Percentiles rank a stretch among this genome's conserved stretches.
phyloP scores from a whole-genome alignment of 192 early-diverging fungal species.

The Podila clonocystis region DNA sequence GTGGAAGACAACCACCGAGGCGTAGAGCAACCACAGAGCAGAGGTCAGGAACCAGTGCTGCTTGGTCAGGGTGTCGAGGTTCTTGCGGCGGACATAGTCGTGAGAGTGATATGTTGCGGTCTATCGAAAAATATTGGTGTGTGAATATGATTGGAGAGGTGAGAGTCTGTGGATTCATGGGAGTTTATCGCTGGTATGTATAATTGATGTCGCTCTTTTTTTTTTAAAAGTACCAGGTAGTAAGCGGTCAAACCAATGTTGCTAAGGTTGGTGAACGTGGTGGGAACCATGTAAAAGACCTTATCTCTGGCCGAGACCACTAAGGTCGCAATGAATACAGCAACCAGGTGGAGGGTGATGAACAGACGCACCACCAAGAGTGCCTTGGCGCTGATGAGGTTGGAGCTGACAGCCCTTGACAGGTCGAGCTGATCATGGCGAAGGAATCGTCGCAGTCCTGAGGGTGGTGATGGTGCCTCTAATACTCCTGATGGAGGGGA shows the following conservation, averaged over 20 bases:
- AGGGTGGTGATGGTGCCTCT: not conserved
- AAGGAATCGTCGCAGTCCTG: constrained; percentile 18
- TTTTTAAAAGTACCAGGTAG: constrained; percentile 30
- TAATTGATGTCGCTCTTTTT: not conserved
- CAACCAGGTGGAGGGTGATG: constrained; percentile 22
- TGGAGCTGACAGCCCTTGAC: constrained; percentile 28
- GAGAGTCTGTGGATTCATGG: not conserved
- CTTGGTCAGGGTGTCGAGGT: constrained; percentile 12
- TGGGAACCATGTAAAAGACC: constrained; percentile 49
- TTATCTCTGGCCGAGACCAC: constrained; percentile 44
- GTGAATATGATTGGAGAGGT: not conserved
- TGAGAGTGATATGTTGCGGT: constrained; percentile 40
- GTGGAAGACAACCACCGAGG: constrained; percentile 36
- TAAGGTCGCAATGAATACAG: constrained; percentile 44
- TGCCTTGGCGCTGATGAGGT: constrained; percentile 22
- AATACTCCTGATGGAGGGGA: not conserved
- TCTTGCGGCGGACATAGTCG: constrained; percentile 4
- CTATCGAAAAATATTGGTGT: constrained; percentile 8
- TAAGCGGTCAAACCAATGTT: constrained; percentile 47
- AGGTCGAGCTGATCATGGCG: constrained; percentile 29
- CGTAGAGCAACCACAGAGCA: constrained; percentile 35
- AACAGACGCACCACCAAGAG: constrained; percentile 19
- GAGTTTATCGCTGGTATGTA: not conserved
- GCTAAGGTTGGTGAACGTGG: constrained; percentile 49
- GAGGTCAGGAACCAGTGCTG: constrained; percentile 50